A percentile compares a stretch with the other conserved stretches of the same genome.
Conservation (phyloP, 2,329 filamentous ascomycete genomes). For the Aureobasidium sp. region DNA sequence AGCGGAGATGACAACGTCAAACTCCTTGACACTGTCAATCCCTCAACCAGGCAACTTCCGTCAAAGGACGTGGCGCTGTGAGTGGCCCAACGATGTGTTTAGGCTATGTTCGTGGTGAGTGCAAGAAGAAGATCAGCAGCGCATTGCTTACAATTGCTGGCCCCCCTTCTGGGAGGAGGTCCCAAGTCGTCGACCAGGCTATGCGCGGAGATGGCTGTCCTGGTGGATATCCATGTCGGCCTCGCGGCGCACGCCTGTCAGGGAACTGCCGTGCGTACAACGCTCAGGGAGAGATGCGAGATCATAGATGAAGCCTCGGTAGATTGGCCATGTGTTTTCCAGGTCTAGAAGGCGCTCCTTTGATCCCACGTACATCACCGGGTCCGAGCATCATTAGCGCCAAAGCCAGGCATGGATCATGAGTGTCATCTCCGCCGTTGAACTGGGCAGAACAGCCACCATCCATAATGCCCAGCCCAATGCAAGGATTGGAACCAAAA, state of each 20-base stretch:
- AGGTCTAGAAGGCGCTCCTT: conserved; percentile 9
- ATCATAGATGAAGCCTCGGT: neutral
- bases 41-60: conserved; percentile 9
- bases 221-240: neutral
- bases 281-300: neutral
- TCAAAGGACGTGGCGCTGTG: conserved; percentile 2
- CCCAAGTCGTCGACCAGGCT: neutral
- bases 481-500: conserved; percentile 12
- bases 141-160: neutral
- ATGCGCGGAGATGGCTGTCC: neutral
- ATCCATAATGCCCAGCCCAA: conserved; percentile 10
- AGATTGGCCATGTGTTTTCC: conserved; percentile 7
- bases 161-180: neutral
- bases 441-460: conserved; percentile 11
- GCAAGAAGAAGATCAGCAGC: neutral
- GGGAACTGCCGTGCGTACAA: conserved; percentile 2
- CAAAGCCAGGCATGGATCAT: conserved; percentile 9
- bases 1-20: neutral
- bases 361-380: conserved; percentile 9
- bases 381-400: conserved; percentile 8
- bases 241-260: neutral
- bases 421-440: conserved; percentile 11
- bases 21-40: conserved; percentile 2
- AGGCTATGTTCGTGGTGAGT: neutral
- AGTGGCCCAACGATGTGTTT: conserved; percentile 9